Evolutionary conservation across 2,329 filamentous ascomycete species (phyloP), one percentile per base, ranked within the genome.

Genomic region (Polychaeton citri): DNA sequence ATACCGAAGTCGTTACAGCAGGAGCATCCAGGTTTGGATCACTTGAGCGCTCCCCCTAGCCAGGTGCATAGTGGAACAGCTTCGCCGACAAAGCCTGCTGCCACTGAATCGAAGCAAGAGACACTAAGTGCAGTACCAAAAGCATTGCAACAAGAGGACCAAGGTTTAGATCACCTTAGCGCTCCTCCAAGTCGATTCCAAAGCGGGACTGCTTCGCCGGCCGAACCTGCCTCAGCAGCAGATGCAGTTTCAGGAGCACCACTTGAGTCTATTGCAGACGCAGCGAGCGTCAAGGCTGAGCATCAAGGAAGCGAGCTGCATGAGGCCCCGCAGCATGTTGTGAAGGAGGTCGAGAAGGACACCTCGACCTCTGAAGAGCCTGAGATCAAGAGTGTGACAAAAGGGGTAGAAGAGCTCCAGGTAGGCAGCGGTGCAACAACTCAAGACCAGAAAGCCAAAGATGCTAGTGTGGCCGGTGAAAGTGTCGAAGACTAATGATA

Each of bases 401-500:
- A 37, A 21, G 40, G 46, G 4, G 43, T 43, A 6, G 40, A 46
- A 21, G 38, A 35, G 15, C 20, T 41, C 31, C 39, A 43, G 21
- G 32, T 42, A 4, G 49, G 36, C 9, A 39, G 39, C 7, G 40
- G 38, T 19, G 40, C 31, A 18, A 43, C 13, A 6, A 34, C 32
- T 4, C 19, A 42, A 40, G 42, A 50, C 33, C 46, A 53, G 34
- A 36, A 41, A n/a, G 43, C 49, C 3, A 49, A 47, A 19, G 46
- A 52, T 24, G 45, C 38, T 2, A 49, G 47, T n/a, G 43, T 49
- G 36, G 59, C 57, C 2, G 49, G 50, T 7, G 52, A 52, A 36
- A 60, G 56, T 37, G 59, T 60, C 4, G 49, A 61, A 37, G 58
- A 62, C 35, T 62, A 34, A 46, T 6, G n/a, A n/a, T n/a, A n/a